These are phyloP conservation scores for Aphanomyces euteiches DNA, from an alignment of 352 stramenopile genomes.

Conservation along the genomic window DNA sequence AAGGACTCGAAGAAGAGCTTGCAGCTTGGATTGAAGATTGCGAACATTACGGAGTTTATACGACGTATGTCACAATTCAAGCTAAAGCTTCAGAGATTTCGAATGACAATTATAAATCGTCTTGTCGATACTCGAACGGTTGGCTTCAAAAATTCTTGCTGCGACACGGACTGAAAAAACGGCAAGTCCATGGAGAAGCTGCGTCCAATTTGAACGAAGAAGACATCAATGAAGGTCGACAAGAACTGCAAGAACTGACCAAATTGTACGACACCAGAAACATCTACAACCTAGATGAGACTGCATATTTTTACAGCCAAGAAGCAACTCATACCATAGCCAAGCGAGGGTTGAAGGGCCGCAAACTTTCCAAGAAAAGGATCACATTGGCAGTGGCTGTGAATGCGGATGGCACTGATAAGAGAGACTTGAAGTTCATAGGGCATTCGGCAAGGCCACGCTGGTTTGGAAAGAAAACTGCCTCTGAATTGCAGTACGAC, in stretches of 20 bases:
- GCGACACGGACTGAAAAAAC: conserved; percentile 22
- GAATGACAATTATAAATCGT: neutral
- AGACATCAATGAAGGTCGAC: neutral
- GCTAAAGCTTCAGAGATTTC: neutral
- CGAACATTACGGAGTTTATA: neutral
- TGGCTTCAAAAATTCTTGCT: conserved; percentile 27
- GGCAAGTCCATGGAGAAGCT: conserved; percentile 21
- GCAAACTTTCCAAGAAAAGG: conserved; percentile 3
- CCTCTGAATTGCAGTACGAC: neutral
- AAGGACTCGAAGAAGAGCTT: neutral
- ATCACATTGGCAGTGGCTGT: conserved; percentile 1
- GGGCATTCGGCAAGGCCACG: conserved; percentile 2
- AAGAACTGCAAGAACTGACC: neutral
- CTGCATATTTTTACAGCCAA: conserved; percentile 23
- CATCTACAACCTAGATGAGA: conserved; percentile 34
- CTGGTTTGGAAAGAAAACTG: neutral
- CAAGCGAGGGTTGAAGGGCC: neutral
- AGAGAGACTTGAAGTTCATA: neutral
- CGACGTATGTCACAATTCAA: neutral
- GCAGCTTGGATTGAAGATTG: neutral
- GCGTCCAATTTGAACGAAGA: conserved; percentile 8
- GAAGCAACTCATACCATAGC: neutral
- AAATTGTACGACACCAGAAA: conserved; percentile 21
- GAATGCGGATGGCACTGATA: conserved; percentile 6
- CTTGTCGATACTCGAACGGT: conserved; percentile 11